Base-by-base conservation (phyloP, 2,329 filamentous ascomycete species). In the Fusarium lyarnte region DNA sequence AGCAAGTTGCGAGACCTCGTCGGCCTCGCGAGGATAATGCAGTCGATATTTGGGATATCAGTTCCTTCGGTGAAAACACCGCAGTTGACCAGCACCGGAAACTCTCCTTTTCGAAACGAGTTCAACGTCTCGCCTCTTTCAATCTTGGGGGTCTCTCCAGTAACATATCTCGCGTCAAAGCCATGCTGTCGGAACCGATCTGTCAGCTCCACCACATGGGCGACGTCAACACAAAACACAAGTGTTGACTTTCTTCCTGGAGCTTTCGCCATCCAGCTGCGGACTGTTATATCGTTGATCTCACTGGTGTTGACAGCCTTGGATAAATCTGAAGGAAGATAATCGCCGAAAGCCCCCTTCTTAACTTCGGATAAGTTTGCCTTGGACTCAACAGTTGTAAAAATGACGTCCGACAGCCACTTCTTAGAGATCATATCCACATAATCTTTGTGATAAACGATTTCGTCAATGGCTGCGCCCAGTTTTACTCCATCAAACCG, bases 21-120 rank as follows among this genome's bases (percentile, higher is more conserved):
- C 1, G 96, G 96, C 29, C 96, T 87, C 7, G 93, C 94, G 13
- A 99, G 87, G 13, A 99, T 79, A 29, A 99, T 89, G 78, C 96
- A 98, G 83, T 99, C 96, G 73, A 99, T 93, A 79, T 97, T 98
- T 10, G 97, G 96, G 36, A 99, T 97, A 78, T 99, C 96, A 2
- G 96, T 99, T 5, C 96, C 96, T 83, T 99, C 96, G 0, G 95
- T 98, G 78, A 97, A 98, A 43, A 99, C 93, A 13, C 95, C 95
- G 78, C 96, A 98, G 79, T 99, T 99, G 57, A 99, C 84, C 19
- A 99, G 87, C 2, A 99, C 94, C 0, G 94, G 94, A 70, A 93
- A 98, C 46, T 94, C 88, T 12, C 91, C 88, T 4, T 85, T 87
- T 72, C 88, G 92, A 82, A 99, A 99, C 5, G 89, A 89, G 36